Base-by-base conservation (phyloP, 1,139 yeast genomes). In the Kluyveromyces sp. region DNA sequence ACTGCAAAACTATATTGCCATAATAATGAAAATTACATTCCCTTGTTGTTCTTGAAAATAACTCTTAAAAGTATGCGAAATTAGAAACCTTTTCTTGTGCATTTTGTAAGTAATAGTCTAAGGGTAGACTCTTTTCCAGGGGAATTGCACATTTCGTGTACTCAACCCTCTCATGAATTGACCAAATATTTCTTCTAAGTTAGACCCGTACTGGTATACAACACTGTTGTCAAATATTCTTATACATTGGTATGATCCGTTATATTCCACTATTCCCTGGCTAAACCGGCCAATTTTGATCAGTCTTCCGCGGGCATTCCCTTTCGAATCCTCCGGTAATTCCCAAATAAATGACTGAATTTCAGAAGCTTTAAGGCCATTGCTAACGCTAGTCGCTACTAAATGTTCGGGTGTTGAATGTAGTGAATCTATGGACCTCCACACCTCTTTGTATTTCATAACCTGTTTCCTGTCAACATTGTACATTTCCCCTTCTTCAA, bases 401-500 rank as follows among this genome's bases (percentile, higher is more conserved):
- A 63, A 67, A 41, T 66, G 67, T 2, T 43, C 46, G 0, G 73
- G 72, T 1, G 67, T 53, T 31, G 67, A 63, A 6, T 53, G 47
- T 3, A 53, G 43, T 0, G 75, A 69, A 54, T 74, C 72, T 29
- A 77, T 56, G n/a, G 75, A 68, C 50, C 75, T 59, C 82, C 82
- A 77, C 25, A 73, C 67, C 58, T 77, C 81, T 39, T 72, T 61
- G 50, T 75, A 77, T 4, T 66, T 66, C 46, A 69, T 71, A 3
- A 59, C 52, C 15, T 53, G 50, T 0, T 73, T 72, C 0, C 75
- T 65, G 3, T 50, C 67, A 1, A 73, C 69, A 52, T 75, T 72
- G 6, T 54, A 50, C 81, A 77, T 75, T 7, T 51, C 49, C 0
- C 82, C 82, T 0, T 70, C 68, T 54, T 77, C 82, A 45, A 66